Evolutionary conservation across 257 asterid species (phyloP), one percentile per base, ranked within the genome.

Genomic region (Paulownia fortunei): DNA sequence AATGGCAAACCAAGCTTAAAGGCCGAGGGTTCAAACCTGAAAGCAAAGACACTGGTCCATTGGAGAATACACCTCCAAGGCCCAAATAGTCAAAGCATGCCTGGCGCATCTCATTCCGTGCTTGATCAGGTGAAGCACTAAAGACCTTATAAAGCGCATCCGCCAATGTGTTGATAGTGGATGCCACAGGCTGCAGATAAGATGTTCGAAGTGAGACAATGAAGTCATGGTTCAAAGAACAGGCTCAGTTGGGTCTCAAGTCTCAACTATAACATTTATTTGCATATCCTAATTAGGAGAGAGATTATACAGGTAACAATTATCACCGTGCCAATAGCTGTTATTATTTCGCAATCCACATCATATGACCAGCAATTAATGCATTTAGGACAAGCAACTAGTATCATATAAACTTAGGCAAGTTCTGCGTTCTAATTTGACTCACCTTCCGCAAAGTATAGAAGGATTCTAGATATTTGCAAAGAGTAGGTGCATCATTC

Each of bases 91-190:
- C 85, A 4, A 81, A 81, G 67, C 85, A 81, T 15, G 85, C 85
- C 61, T 71, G 76, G 6, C 85, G 82, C 85, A 81, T 76, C 73
- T 81, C 85, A 3, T 64, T 71, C 39, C 61, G 58, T 19, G 85
- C 78, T 73, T 41, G 70, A 64, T 81, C 85, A 4, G 85, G 82
- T 32, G 85, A 81, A 9, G 82, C 69, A 11, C 85, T 76, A 54
- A 81, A 81, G 30, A 81, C 85, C 72, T 81, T 81, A 82, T 81
- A 77, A 9, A 81, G 79, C 34, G 85, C 82, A 15, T 81, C 85
- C 6, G 84, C 81, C 54, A 81, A 71, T 41, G 82, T 81, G 66
- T 81, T 81, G 74, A 81, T 81, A 30, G 84, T 81, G 42, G 84
- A 71, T 34, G 84, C 84, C 55, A 81, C 82, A 8, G 84, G 84